These are phyloP conservation scores for Suillus cothurnatus DNA, from an alignment of 768 basidiomycete genomes.

Conservation along the genomic window DNA sequence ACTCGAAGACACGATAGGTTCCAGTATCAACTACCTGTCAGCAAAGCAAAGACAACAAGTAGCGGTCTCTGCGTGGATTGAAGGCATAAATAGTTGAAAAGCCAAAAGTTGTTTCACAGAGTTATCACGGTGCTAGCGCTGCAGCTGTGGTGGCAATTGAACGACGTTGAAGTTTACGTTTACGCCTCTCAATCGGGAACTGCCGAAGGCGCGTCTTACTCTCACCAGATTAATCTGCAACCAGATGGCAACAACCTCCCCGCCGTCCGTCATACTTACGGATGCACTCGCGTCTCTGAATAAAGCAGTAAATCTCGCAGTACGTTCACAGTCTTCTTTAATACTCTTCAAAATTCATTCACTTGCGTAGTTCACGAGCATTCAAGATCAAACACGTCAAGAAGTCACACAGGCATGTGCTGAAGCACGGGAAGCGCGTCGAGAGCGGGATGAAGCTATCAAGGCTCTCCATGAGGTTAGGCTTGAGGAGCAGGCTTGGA, in stretches of 20 bases:
- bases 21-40: not conserved
- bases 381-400: slow-evolving; percentile 56
- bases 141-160: too few relatives aligned
- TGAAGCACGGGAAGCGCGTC: slow-evolving; percentile 49
- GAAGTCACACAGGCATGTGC: slow-evolving; percentile 52
- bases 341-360: slow-evolving; percentile 2
- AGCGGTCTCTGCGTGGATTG: not conserved
- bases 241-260: slow-evolving; percentile 29
- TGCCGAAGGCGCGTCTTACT: slow-evolving; percentile 22
- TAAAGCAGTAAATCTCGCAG: slow-evolving; percentile 43
- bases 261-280: slow-evolving; percentile 39
- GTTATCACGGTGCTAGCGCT: too few relatives aligned
- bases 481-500: slow-evolving; percentile 51
- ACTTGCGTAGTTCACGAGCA: slow-evolving; percentile 47
- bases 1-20: not conserved
- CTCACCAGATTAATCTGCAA: slow-evolving; percentile 7
- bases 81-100: not conserved
- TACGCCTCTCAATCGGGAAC: slow-evolving; percentile 17
- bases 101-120: not conserved
- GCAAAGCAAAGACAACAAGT: not conserved
- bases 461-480: slow-evolving; percentile 47
- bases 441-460: slow-evolving; percentile 52
- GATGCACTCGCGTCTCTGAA: slow-evolving; percentile 46
- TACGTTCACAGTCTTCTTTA: slow-evolving; percentile 23
- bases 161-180: not conserved